Evolutionary conservation across 495 filamentous ascomycete species (phyloP), one percentile per base, ranked within the genome.

Genomic region (Penicillium coffeae): DNA sequence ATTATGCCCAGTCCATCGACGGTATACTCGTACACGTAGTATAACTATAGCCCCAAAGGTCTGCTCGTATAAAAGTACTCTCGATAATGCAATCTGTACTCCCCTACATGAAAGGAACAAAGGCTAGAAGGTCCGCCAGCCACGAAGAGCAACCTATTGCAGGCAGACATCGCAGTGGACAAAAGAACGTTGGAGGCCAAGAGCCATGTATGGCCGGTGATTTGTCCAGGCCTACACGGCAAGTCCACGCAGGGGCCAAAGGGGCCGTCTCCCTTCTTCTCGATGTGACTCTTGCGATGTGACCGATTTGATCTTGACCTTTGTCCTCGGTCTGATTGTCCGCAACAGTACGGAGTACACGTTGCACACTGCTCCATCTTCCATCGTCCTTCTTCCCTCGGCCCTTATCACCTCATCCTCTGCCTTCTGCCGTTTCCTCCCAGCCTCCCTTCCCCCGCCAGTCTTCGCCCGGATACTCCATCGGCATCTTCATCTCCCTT

Each of bases 381-480:
- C n/a, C n/a, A n/a, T n/a, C n/a, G n/a, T n/a, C n/a, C n/a, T n/a
- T n/a, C n/a, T n/a, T n/a, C n/a, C n/a, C n/a, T n/a, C n/a, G n/a
- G n/a, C n/a, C n/a, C n/a, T n/a, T n/a, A n/a, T 40, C 49, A 42
- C 49, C 13, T 37, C 35, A 30, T 30, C 10, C 25, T 30, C 10
- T 4, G 25, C 25, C n/a, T n/a, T n/a, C n/a, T n/a, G n/a, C n/a
- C n/a, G n/a, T n/a, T n/a, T n/a, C n/a, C n/a, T n/a, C n/a, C 25
- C 25, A 25, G 33, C 36, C 43, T 27, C 38, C 16, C 25, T 30
- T 4, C 5, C 25, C 25, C 25, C 25, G 25, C 25, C 25, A 5
- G 10, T 10, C 25, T 30, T 30, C 25, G 10, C n/a, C n/a, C n/a
- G n/a, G n/a, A n/a, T n/a, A 30, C 25, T 30, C 10, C 25, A 30